Evolutionary conservation across 768 basidiomycete species (phyloP).

Genomic region (Macrolepiota dolichaula): DNA sequence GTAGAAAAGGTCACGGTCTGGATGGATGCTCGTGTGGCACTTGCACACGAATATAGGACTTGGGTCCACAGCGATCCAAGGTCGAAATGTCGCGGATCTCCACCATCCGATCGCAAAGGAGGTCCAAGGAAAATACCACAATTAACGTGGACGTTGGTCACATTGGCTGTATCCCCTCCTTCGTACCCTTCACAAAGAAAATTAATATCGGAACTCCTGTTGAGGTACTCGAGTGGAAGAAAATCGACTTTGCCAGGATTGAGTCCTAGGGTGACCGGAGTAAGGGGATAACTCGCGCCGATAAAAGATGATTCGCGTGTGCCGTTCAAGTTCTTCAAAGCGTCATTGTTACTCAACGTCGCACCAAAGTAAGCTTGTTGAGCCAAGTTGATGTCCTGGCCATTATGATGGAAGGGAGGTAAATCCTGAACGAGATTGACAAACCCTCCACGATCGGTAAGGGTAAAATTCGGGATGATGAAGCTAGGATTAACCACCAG

Average conservation of each 20-base stretch:
- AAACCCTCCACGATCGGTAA: conserved; percentile 19
- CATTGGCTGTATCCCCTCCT: conserved; percentile 16
- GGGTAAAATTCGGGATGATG: conserved; percentile 6
- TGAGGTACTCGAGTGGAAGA: background rate
- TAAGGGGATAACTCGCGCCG: background rate
- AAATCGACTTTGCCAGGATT: background rate
- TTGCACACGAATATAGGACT: conserved; percentile 17
- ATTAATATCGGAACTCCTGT: background rate
- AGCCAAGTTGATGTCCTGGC: conserved; percentile 16
- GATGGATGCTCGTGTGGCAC: conserved; percentile 12
- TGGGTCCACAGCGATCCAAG: conserved; percentile 19
- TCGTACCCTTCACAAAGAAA: conserved; percentile 17
- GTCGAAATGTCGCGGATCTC: conserved; percentile 10
- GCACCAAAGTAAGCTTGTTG: background rate
- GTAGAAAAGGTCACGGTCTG: background rate
- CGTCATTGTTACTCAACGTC: background rate
- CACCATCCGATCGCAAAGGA: conserved; percentile 17
- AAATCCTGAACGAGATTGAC: conserved; percentile 13
- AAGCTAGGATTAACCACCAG: background rate
- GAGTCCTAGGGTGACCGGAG: background rate
- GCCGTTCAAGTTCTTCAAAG: background rate
- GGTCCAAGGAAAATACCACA: conserved; percentile 17
- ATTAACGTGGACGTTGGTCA: conserved; percentile 16
- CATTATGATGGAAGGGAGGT: conserved; percentile 15
- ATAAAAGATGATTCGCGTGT: background rate